These are phyloP conservation scores for Durusdinium trenchii DNA, from an alignment of 73 alveolate genomes.

Conservation along the genomic window DNA sequence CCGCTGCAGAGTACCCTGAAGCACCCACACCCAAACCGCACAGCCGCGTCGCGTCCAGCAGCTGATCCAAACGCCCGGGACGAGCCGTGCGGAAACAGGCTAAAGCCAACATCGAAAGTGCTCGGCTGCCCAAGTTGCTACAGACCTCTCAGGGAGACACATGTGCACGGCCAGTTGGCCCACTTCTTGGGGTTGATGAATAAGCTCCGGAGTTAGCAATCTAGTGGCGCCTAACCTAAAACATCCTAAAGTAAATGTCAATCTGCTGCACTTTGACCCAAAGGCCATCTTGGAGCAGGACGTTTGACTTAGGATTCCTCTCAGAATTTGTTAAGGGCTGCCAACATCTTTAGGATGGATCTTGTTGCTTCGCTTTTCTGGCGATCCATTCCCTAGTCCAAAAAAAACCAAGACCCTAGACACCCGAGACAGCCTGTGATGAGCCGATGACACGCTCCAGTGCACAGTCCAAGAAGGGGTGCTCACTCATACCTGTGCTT, in stretches of 20 bases:
- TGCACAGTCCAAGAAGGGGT: not conserved
- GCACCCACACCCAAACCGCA: conserved; percentile 73
- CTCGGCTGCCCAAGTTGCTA: conserved; percentile 61
- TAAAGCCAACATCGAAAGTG: conserved; percentile 84
- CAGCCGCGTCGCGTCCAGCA: conserved; percentile 32
- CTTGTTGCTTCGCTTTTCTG: no score
- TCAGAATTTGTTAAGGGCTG: no score
- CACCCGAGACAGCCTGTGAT: not conserved
- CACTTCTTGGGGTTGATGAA: no score
- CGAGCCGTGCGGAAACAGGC: conserved; percentile 91
- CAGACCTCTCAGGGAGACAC: conserved; percentile 23
- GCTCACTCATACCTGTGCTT: not conserved
- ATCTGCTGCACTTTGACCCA: no score
- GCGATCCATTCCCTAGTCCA: not conserved
- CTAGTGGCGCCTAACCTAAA: no score
- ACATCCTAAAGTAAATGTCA: no score
- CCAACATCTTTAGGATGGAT: no score
- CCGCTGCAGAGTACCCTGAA: conserved; percentile 81
- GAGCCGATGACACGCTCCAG: not conserved
- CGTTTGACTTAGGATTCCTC: no score
- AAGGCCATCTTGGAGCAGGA: no score
- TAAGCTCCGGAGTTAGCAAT: no score
- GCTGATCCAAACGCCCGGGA: conserved; percentile 37
- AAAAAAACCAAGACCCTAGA: not conserved
- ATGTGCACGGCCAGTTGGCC: not conserved